Conservation (phyloP, 331 rosid genomes). For the Cydonia oblonga region DNA sequence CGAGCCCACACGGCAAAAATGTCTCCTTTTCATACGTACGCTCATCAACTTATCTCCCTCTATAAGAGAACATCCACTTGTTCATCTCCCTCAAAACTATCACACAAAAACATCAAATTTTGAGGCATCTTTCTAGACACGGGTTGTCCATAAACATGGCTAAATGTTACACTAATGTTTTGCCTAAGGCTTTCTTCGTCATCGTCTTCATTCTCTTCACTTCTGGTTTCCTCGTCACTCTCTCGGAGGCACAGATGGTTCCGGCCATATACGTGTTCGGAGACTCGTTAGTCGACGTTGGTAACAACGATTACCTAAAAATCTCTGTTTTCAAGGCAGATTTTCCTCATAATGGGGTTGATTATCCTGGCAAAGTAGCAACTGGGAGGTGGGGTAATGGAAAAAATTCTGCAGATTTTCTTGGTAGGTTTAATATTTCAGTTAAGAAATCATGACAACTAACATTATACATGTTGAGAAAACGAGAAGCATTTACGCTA, state of each 20-base stretch:
- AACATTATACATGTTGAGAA: background rate
- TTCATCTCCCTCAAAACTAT: background rate
- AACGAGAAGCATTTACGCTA: background rate
- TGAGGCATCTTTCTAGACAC: background rate
- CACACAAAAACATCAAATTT: background rate
- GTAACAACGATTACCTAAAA: constrained; percentile 24
- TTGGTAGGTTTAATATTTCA: constrained; percentile 14
- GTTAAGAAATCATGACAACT: background rate
- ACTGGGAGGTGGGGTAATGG: constrained; percentile 39
- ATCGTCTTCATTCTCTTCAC: background rate
- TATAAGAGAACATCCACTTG: background rate
- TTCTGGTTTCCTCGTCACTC: background rate
- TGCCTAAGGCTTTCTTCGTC: background rate
- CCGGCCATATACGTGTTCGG: constrained; percentile 29
- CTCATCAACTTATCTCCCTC: background rate
- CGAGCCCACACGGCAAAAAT: background rate
- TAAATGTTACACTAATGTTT: background rate
- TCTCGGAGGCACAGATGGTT: constrained; percentile 9
- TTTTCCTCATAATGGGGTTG: constrained; percentile 27
- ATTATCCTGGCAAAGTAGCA: constrained; percentile 21
- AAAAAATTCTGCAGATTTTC: constrained; percentile 30
- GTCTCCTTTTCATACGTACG: background rate
- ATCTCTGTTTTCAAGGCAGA: constrained; percentile 18
- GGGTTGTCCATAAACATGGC: background rate
- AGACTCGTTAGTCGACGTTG: constrained; percentile 31